Percentiles rank a stretch among this genome's conserved stretches.
Conservation (phyloP, 441 rosid species). For the Arabidopsis lyrata region DNA sequence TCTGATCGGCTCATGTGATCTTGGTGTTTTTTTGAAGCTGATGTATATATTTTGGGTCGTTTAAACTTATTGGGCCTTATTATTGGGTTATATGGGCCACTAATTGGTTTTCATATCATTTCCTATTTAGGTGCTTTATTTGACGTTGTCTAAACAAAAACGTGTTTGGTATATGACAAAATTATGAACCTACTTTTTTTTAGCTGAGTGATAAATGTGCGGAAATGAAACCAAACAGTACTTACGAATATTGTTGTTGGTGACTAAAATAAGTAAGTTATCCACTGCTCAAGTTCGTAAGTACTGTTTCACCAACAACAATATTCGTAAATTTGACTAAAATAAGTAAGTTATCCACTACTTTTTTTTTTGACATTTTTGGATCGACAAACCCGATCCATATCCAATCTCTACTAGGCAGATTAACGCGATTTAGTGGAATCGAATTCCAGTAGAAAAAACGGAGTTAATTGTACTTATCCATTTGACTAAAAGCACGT, state of each 20-base stretch:
- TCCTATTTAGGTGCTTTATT: background rate
- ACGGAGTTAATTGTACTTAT: too few species aligned
- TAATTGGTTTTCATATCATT: too few species aligned
- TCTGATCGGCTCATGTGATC: constrained; percentile 74
- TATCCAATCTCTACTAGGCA: too few species aligned
- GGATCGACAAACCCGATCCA: too few species aligned
- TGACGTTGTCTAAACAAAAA: constrained; percentile 18
- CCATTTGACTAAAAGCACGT: too few species aligned
- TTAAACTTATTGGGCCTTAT: constrained; percentile 26
- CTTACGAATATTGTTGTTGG: constrained; percentile 19
- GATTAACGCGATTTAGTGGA: too few species aligned
- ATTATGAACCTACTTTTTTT: constrained; percentile 13
- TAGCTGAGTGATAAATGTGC: constrained; percentile 26
- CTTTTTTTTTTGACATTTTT: too few species aligned
- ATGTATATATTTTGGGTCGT: constrained; percentile 22
- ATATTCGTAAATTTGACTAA: too few species aligned
- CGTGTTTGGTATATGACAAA: background rate
- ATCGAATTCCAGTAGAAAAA: too few species aligned
- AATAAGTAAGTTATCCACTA: too few species aligned
- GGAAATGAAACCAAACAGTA: background rate
- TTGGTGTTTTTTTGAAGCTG: background rate
- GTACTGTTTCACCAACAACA: too few species aligned
- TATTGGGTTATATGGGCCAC: constrained; percentile 5
- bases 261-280: background rate
- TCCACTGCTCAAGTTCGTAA: constrained; percentile 1